Conservation (phyloP, 2,329 filamentous ascomycete species). For the Paraphoma sp. region DNA sequence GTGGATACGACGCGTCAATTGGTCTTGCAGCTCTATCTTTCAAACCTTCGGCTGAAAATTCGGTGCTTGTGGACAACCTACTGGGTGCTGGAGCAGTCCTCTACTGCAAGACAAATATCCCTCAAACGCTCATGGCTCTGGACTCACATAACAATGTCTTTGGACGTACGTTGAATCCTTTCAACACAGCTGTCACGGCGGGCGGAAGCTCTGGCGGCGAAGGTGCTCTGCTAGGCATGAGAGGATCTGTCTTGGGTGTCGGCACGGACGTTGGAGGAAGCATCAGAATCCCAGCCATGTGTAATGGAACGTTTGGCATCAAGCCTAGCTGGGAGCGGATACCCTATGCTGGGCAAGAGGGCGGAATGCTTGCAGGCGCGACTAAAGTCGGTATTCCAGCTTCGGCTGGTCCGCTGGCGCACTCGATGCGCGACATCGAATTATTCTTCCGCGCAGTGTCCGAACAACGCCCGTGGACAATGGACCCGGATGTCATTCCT, state of each 20-base stretch:
- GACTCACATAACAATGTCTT: constrained; percentile 62
- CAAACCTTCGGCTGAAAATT: constrained; percentile 48
- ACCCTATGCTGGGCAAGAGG: constrained; percentile 60
- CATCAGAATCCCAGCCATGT: constrained; percentile 59
- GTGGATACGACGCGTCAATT: constrained; percentile 52
- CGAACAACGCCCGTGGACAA: constrained; percentile 58
- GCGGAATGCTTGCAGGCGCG: constrained; percentile 54
- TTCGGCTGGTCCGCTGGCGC: constrained; percentile 56
- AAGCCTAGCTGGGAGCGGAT: constrained; percentile 56
- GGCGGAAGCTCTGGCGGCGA: constrained; percentile 62
- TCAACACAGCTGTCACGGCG: constrained; percentile 56
- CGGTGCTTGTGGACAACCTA: constrained; percentile 53
- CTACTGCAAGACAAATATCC: constrained; percentile 63
- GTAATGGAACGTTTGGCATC: constrained; percentile 58
- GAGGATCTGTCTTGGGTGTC: constrained; percentile 58
- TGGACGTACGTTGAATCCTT: constrained; percentile 56
- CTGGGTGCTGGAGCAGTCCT: constrained; percentile 56
- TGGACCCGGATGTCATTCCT: constrained; percentile 53
- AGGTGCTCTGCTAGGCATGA: constrained; percentile 57
- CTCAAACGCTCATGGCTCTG: constrained; percentile 60
- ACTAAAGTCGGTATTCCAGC: constrained; percentile 54
- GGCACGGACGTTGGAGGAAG: constrained; percentile 64
- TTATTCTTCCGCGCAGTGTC: constrained; percentile 62
- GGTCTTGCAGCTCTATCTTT: constrained; percentile 53
- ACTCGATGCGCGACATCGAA: constrained; percentile 59